Base-by-base conservation (phyloP, 2,329 filamentous ascomycete genomes). In the Aureobasidium sp. region DNA sequence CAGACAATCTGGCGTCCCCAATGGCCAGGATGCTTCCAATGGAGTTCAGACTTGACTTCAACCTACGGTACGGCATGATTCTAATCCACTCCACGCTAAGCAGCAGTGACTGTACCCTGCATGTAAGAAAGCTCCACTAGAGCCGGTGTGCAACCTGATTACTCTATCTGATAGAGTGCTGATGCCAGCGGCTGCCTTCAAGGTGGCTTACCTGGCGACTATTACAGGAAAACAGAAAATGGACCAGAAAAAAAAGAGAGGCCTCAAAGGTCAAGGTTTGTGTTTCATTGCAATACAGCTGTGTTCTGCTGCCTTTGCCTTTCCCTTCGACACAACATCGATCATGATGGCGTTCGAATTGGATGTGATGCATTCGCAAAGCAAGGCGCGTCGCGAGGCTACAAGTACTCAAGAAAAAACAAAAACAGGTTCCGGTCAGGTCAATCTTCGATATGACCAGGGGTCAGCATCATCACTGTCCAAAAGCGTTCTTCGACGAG, bases 1-100 rank as follows among this genome's bases (percentile, higher is more conserved):
- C 24, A 56, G 49, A 48, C 44, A 39, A 42, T 50, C 51, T 16
- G 35, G 32, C 14, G 22, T 39, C 30, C 32, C 44, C 17, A 49
- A 55, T 14, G 47, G 41, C 35, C 40, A 40, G 38, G 40, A 47
- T 19, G 41, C 30, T 19, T 12, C 39, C 14, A 53, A 53, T n/a
- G 48, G 48, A 19, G 38, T 25, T 38, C 41, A 42, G 38, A n/a
- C 48, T 35, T 52, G 48, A 52, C 6, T 27, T 10, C 27, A 4
- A 6, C 22, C 10, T 12, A 37, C 30, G 27, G 37, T 42, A 52
- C 48, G 22, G 38, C 48, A 27, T 27, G 29, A 42, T 25, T 41
- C 29, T 25, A 52, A 27, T 19, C 7, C 21, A 17, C 16, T 16
- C 29, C 29, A 38, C 21, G 24, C 17, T 35, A 8, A 25, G 22